Percentiles rank a stretch among this genome's conserved stretches.
Conservation (phyloP, 108 stramenopile species). For the Chaetoceros tenuissimus region DNA sequence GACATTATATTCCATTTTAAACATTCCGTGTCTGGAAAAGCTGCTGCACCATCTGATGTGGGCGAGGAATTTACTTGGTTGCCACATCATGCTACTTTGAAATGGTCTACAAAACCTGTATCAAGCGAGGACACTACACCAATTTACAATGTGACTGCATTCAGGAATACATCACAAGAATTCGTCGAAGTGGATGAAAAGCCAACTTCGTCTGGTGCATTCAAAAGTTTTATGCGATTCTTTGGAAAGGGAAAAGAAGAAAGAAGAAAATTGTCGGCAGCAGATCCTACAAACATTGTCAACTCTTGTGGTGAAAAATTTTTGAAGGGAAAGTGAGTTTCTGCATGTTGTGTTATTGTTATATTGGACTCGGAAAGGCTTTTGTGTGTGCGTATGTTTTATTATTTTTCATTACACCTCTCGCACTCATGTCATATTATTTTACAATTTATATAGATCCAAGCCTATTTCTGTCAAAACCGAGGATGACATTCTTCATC, state of each 20-base stretch:
- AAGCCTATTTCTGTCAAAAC: conserved; percentile 76
- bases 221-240: conserved; percentile 69
- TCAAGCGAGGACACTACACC: conserved; percentile 54
- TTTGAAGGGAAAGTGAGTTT: conserved; percentile 58
- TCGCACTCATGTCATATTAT: neutral
- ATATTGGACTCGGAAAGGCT: neutral
- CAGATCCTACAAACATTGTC: conserved; percentile 85
- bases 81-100: conserved; percentile 72
- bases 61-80: conserved; percentile 65
- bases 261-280: conserved; percentile 70
- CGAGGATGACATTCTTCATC: conserved; percentile 93
- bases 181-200: conserved; percentile 64
- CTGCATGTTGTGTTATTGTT: neutral
- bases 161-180: conserved; percentile 54
- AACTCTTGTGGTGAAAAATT: conserved; percentile 87
- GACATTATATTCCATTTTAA: conserved; percentile 99
- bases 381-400: no score
- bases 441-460: conserved; percentile 24
- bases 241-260: conserved; percentile 49
- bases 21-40: conserved; percentile 69
- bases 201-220: conserved; percentile 25
- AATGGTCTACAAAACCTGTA: conserved; percentile 58
- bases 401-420: neutral
- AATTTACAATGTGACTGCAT: conserved; percentile 66
- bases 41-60: conserved; percentile 54